These are phyloP conservation scores for Oehlia diaphana DNA, from an alignment of 192 early-diverging fungal genomes.

Conservation along the genomic window DNA sequence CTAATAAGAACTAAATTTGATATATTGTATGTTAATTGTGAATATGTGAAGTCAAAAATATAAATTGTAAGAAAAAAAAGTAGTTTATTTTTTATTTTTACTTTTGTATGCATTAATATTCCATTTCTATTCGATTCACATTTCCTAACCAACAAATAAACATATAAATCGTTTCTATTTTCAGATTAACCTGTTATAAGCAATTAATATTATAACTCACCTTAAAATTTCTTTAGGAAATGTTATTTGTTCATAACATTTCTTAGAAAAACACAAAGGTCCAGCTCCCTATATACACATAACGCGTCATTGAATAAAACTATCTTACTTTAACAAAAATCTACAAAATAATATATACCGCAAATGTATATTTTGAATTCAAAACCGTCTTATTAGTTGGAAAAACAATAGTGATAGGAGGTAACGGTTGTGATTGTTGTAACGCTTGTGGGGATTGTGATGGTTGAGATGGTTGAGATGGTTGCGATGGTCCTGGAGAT, in stretches of 20 bases:
- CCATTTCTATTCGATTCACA: background rate
- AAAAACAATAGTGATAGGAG: conserved; percentile 38
- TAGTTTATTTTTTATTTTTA: background rate
- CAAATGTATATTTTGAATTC: conserved; percentile 25
- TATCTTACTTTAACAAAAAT: background rate
- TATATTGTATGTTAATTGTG: background rate
- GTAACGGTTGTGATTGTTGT: conserved; percentile 5
- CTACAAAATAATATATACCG: conserved; percentile 1
- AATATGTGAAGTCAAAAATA: background rate
- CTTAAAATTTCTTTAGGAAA: conserved; percentile 5
- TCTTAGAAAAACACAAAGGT: background rate
- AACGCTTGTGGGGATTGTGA: too few species aligned
- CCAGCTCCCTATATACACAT: conserved; percentile 6
- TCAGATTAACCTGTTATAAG: too few species aligned
- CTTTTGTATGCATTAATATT: conserved; percentile 15
- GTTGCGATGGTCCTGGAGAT: too few species aligned
- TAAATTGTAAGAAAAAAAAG: background rate
- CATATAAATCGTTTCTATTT: too few species aligned
- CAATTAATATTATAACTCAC: background rate
- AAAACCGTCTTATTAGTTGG: conserved; percentile 37
- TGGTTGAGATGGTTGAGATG: too few species aligned
- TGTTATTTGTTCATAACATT: background rate
- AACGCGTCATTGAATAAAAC: background rate
- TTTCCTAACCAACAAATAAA: background rate
- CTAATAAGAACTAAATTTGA: background rate